A percentile compares a stretch with the other conserved stretches of the same genome.
These are phyloP conservation scores for Mychonastes homosphaera DNA, from an alignment of 139 green algal species.

Conservation along the genomic window DNA sequence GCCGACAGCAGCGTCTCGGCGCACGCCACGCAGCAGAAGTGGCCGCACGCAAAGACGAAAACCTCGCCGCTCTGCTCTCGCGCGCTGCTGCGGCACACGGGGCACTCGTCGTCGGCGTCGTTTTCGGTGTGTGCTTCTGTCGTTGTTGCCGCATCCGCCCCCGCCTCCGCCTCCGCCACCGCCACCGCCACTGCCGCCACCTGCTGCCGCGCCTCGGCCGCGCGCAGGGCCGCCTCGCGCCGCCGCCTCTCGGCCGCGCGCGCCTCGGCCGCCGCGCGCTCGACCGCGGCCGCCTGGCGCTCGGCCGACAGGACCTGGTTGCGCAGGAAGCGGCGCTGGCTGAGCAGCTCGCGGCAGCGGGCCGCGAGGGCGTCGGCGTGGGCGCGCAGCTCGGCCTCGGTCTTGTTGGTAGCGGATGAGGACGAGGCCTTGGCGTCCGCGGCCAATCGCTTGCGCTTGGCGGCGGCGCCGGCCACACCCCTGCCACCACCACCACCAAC, in stretches of 20 bases:
- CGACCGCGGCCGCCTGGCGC: no score
- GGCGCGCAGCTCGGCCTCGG: constrained; percentile 1
- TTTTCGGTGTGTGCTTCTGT: neutral
- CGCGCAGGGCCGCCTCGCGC: no score
- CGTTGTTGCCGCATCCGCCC: neutral
- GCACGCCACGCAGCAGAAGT: constrained; percentile 45
- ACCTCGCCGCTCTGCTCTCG: neutral
- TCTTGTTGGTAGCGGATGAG: neutral
- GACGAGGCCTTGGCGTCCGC: neutral
- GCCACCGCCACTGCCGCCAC: neutral
- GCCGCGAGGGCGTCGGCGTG: neutral
- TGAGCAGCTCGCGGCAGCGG: constrained; percentile 7
- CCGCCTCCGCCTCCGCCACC: neutral
- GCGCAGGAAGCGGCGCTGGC: constrained; percentile 7
- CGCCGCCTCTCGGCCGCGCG: neutral
- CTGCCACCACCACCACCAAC: neutral
- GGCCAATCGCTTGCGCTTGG: no score
- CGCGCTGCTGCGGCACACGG: no score
- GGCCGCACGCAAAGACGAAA: constrained; percentile 32
- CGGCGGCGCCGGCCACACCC: neutral
- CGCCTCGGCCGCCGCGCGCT: neutral
- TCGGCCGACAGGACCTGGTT: constrained; percentile 5
- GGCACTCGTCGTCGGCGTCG: neutral
- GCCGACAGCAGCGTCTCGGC: constrained; percentile 16
- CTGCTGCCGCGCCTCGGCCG: constrained; percentile 2